Evolutionary conservation across 805 yeast genomes (phyloP), one percentile per base, ranked within the genome.

Genomic region (Tetrapisispora nanseiensis): DNA sequence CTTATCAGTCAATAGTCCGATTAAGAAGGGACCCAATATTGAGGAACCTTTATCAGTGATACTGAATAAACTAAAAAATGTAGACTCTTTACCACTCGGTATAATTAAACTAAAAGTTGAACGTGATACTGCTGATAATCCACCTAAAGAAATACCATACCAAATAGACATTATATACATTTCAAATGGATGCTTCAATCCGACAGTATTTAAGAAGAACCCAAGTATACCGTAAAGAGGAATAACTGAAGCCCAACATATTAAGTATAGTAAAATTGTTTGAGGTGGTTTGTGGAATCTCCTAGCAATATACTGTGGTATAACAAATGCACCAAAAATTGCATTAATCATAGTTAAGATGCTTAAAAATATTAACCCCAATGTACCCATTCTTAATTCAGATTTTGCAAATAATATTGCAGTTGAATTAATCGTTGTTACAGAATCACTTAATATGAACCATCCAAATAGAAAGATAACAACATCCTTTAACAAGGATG

Each of bases 41-140:
- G 86, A 78, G 4, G 86, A 78, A 3, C 92, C 90, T 54, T 84
- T 83, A 59, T 83, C 92, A 1, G 94, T 84, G 31, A 83, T 77
- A 32, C 84, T 74, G 59, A 78, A 84, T 33, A 83, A 64, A 12
- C 90, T 80, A 61, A 84, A 83, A 55, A 82, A 83, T 6, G 81
- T 76, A 3, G 82, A 76, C 54, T 84, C 94, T 51, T 75, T 77
- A 6, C 92, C 92, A 36, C 65, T 69, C 16, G 94, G 94, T 34
- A 83, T 80, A 41, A 83, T 69, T 54, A 80, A 58, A 26, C 84
- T 72, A 57, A 76, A 83, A 4, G 81, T 65, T 1, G 87, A 78
- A 37, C 92, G 68, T 22, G 86, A 74, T 1, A 80, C 68, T 0
- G 90, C 80, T 8, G 82, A 72, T 20, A 84, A 61, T 0, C 87